These are phyloP conservation scores for Coemansia umbellata DNA, from an alignment of 192 early-diverging fungal species.

Conservation along the genomic window DNA sequence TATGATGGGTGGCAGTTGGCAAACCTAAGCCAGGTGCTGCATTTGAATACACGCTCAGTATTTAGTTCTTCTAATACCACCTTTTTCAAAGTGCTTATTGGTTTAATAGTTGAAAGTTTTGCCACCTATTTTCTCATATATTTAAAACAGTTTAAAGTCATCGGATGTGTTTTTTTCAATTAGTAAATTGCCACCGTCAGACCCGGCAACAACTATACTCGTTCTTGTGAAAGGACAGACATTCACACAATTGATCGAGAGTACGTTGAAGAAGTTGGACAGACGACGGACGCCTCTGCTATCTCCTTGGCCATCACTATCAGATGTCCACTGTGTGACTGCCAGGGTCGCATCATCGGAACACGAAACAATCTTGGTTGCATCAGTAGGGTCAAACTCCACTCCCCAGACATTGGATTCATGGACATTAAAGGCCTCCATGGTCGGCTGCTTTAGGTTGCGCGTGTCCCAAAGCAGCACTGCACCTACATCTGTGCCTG, in stretches of 20 bases:
- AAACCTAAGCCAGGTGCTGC: too few species aligned
- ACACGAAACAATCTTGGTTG: slow-evolving; percentile 39
- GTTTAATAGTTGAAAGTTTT: too few species aligned
- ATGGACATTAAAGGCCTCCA: slow-evolving; percentile 38
- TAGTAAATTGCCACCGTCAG: slow-evolving; percentile 48
- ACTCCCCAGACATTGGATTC: slow-evolving; percentile 39
- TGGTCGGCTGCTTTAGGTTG: slow-evolving; percentile 23
- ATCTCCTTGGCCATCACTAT: neutral
- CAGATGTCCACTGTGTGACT: slow-evolving; percentile 33
- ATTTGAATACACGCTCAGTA: too few species aligned
- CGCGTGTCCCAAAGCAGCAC: slow-evolving; percentile 49
- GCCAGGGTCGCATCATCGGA: slow-evolving; percentile 49
- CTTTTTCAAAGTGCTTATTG: too few species aligned
- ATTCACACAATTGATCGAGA: slow-evolving; percentile 47
- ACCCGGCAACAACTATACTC: slow-evolving; percentile 42
- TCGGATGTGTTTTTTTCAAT: slow-evolving; percentile 13
- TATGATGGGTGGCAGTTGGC: too few species aligned
- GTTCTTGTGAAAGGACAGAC: slow-evolving; percentile 35
- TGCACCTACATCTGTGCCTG: slow-evolving; percentile 33
- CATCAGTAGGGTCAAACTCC: slow-evolving; percentile 35
- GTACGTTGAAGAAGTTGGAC: slow-evolving; percentile 40
- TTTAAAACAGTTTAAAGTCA: too few species aligned
- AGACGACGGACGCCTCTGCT: slow-evolving; percentile 14
- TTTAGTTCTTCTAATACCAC: too few species aligned
- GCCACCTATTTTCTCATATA: too few species aligned